These are phyloP conservation scores for Tillandsia leiboldiana DNA, from an alignment of 176 grass and related monocot species.

Conservation along the genomic window DNA sequence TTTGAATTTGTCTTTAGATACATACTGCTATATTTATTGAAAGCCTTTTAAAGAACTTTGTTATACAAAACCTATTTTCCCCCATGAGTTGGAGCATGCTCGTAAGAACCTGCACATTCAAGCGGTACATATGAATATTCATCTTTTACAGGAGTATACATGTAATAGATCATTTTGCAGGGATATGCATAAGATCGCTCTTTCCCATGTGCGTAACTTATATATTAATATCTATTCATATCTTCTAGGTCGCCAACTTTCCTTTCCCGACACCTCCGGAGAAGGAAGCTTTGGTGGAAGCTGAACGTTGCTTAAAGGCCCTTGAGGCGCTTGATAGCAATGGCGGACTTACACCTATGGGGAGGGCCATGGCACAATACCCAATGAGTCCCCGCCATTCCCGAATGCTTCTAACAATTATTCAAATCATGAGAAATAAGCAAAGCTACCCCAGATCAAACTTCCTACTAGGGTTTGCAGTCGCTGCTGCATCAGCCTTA, in stretches of 20 bases:
- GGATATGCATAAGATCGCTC: too few species aligned
- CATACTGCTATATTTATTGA: too few species aligned
- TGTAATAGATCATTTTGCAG: too few species aligned
- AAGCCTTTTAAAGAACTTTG: too few species aligned
- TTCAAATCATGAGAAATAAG: constrained; percentile 58
- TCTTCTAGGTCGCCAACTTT: constrained; percentile 77
- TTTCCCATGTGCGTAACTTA: background rate
- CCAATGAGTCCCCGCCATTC: constrained; percentile 92
- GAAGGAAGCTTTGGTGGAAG: constrained; percentile 66
- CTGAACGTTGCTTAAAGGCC: constrained; percentile 64
- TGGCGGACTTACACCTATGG: constrained; percentile 59
- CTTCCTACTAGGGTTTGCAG: constrained; percentile 54
- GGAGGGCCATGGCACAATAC: constrained; percentile 80
- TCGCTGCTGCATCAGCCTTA: constrained; percentile 70
- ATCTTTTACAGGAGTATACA: too few species aligned
- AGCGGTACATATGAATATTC: too few species aligned
- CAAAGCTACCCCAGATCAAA: constrained; percentile 43
- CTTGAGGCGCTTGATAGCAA: constrained; percentile 65
- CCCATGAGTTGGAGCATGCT: too few species aligned
- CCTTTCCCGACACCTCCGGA: constrained; percentile 84
- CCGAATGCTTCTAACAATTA: constrained; percentile 69
- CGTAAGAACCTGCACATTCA: too few species aligned
- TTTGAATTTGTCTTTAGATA: too few species aligned
- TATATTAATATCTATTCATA: constrained; percentile 8
- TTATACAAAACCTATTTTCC: too few species aligned